Conservation (phyloP, 2,329 filamentous ascomycete species). For the Trichophyton rubrum region DNA sequence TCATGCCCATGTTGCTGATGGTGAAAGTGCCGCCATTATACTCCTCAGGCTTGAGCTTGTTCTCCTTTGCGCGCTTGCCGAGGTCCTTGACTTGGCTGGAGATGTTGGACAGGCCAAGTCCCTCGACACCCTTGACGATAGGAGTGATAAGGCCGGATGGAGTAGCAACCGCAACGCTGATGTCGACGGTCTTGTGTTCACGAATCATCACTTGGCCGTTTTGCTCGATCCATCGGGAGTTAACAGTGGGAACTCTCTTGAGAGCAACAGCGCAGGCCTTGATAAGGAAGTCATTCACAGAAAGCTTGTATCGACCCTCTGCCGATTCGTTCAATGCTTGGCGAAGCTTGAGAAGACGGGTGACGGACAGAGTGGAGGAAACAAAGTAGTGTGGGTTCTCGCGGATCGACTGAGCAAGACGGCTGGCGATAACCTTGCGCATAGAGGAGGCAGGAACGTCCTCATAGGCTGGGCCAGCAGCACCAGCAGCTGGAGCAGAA, state of each 20-base stretch:
- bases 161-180: conserved; percentile 90
- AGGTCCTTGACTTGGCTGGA: conserved; percentile 88
- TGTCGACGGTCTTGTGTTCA: conserved; percentile 84
- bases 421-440: conserved; percentile 94
- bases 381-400: conserved; percentile 99
- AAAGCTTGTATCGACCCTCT: conserved; percentile 95
- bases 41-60: conserved; percentile 98
- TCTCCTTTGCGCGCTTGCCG: conserved; percentile 86
- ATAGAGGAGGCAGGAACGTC: conserved; percentile 79
- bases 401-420: conserved; percentile 76
- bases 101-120: conserved; percentile 76
- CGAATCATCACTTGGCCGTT: conserved; percentile 70
- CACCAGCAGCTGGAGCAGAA: conserved; percentile 35
- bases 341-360: conserved; percentile 92
- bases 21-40: conserved; percentile 98
- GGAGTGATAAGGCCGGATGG: conserved; percentile 92
- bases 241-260: conserved; percentile 88
- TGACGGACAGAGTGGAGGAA: conserved; percentile 76
- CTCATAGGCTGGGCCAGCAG: conserved; percentile 58
- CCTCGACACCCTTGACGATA: conserved; percentile 82
- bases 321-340: conserved; percentile 78
- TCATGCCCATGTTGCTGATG: conserved; percentile 99
- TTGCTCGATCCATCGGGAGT: conserved; percentile 80
- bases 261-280: conserved; percentile 84
- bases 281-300: conserved; percentile 99